Evolutionary conservation across 495 filamentous ascomycete species (phyloP).

Genomic region (Endocarpon pusillum): DNA sequence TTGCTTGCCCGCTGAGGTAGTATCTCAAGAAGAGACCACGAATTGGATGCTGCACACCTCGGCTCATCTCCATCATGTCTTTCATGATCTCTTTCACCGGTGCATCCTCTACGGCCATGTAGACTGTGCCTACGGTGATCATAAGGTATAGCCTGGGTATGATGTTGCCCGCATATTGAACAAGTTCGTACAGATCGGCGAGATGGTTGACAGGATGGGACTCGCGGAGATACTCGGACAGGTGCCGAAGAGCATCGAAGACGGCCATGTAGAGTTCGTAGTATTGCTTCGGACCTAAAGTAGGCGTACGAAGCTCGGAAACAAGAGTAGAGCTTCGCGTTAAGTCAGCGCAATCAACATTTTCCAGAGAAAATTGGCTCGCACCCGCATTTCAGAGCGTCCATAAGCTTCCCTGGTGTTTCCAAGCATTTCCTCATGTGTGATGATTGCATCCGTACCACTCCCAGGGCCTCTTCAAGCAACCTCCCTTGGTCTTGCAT

Average conservation of each 20-base stretch:
- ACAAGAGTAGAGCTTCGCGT: conserved; percentile 74
- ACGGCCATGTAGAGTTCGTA: conserved; percentile 99
- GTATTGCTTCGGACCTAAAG: conserved; percentile 92
- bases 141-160: conserved; percentile 92
- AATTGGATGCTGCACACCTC: conserved; percentile 91
- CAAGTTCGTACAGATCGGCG: conserved; percentile 93
- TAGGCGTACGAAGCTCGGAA: conserved; percentile 90
- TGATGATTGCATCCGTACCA: conserved; percentile 87
- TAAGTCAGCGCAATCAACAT: neutral
- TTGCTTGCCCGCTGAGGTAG: conserved; percentile 84
- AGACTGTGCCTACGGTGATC: conserved; percentile 96
- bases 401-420: conserved; percentile 97
- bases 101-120: conserved; percentile 96
- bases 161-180: conserved; percentile 98
- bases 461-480: conserved; percentile 88
- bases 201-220: conserved; percentile 96
- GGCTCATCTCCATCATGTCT: conserved; percentile 99
- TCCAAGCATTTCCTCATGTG: conserved; percentile 97
- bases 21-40: conserved; percentile 89
- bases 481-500: conserved; percentile 85
- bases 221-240: conserved; percentile 89
- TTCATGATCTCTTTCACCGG: conserved; percentile 99
- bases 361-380: conserved; percentile 5
- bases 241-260: conserved; percentile 92
- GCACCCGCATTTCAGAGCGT: conserved; percentile 97